Conservation (phyloP, 2,329 filamentous ascomycete species). For the Pseudopithomyces maydicus region DNA sequence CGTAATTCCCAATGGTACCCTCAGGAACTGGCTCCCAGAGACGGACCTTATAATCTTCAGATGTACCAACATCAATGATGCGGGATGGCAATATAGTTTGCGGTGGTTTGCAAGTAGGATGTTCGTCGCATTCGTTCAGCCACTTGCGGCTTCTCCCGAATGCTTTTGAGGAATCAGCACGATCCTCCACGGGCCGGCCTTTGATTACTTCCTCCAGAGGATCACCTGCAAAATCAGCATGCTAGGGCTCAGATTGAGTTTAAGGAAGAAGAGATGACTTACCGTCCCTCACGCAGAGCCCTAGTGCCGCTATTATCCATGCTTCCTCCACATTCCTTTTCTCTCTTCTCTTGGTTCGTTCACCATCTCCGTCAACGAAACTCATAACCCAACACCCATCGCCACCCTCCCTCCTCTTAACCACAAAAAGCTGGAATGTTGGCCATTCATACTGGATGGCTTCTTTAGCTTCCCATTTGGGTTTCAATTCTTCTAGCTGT, state of each 20-base stretch:
- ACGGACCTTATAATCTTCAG: conserved; percentile 1
- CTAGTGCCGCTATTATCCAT: conserved; percentile 11
- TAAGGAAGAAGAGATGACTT: neutral
- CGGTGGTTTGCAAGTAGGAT: conserved; percentile 4
- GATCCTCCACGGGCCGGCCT: conserved; percentile 8
- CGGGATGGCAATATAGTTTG: conserved; percentile 9
- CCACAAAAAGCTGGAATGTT: conserved; percentile 7
- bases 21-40: conserved; percentile 11
- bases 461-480: conserved; percentile 7
- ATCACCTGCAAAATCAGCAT: conserved; percentile 4
- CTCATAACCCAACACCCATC: conserved; percentile 13
- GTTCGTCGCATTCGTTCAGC: conserved; percentile 7
- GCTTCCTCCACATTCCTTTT: neutral
- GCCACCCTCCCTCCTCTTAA: conserved; percentile 10
- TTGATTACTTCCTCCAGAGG: conserved; percentile 1
- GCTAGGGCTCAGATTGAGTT: neutral
- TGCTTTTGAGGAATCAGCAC: neutral
- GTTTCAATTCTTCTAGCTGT: conserved; percentile 5
- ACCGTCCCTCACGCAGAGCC: conserved; percentile 9
- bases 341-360: neutral
- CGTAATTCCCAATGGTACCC: conserved; percentile 9
- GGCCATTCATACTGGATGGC: conserved; percentile 6
- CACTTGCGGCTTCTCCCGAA: conserved; percentile 7
- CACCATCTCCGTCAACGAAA: conserved; percentile 2
- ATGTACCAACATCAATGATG: conserved; percentile 9